Base-by-base conservation (phyloP, 2,329 filamentous ascomycete genomes). In the Cercospora beticola region DNA sequence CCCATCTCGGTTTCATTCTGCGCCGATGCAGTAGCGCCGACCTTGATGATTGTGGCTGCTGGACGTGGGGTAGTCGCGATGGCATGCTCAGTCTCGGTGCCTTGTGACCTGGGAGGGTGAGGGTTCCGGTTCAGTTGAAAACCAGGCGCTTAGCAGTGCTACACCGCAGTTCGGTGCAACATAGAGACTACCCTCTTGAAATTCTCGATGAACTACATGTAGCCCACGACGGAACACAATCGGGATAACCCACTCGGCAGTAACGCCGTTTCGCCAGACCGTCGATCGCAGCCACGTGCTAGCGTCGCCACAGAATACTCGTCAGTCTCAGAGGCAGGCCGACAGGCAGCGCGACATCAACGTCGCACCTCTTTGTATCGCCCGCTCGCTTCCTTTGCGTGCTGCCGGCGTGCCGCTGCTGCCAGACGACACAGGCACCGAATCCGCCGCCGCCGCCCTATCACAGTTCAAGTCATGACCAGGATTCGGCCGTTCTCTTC, bases 381-480 rank as follows among this genome's bases (percentile, higher is more conserved):
- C 46, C 46, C 46, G 46, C 46, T 52, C 46, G 46, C 46, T 23
- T 52, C 46, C 46, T 26, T 14, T 52, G 46, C 46, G 46, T 52
- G 46, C 46, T 52, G 46, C 46, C 54, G 23, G n/a, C 54, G 54
- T 57, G 54, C 23, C 23, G 28, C 54, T 57, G 23, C 54, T 31
- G 54, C 54, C 16, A 30, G 23, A 30, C 54, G 30, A 33, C 54
- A 28, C 30, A 30, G 46, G 54, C 54, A 58, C 54, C 54, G 54
- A 58, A 23, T 52, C 54, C 54, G 30, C 54, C 54, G 30, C 23
- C 16, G 21, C 54, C 26, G 23, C 46, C 33, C 33, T 62, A 49
- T 62, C 59, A 46, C 59, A 43, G 59, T n/a, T 26, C 59, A 49
- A 64, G 5, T 23, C 62, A 64, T 64, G 62, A 64, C 49, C 62